Evolutionary conservation across 2,329 filamentous ascomycete genomes (phyloP).

Genomic region (Ramularia collo-cygni): DNA sequence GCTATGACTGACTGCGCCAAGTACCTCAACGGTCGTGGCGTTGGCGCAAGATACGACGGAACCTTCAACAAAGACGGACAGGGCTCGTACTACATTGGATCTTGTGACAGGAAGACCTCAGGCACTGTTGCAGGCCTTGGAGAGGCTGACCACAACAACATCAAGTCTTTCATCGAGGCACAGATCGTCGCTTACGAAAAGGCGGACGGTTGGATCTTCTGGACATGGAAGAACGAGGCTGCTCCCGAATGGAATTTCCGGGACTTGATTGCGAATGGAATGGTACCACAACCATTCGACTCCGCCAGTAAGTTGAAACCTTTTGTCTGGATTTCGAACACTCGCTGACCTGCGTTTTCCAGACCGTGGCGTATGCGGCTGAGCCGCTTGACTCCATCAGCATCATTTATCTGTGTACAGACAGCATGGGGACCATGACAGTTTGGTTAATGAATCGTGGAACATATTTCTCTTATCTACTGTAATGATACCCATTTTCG

Average conservation of each 20-base stretch:
- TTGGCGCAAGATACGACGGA: constrained; percentile 56
- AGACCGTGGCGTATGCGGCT: too few relatives aligned
- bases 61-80: constrained; percentile 35
- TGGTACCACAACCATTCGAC: constrained; percentile 25
- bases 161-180: constrained; percentile 40
- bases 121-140: constrained; percentile 39
- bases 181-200: constrained; percentile 44
- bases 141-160: constrained; percentile 37
- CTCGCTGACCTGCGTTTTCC: background rate
- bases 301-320: constrained; percentile 16
- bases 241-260: constrained; percentile 46
- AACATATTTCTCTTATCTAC: background rate
- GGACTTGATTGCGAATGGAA: constrained; percentile 34
- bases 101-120: constrained; percentile 39
- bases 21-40: constrained; percentile 47
- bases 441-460: too few relatives aligned
- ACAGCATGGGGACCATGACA: too few relatives aligned
- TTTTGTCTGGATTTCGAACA: constrained; percentile 6
- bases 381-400: constrained; percentile 1
- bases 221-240: constrained; percentile 46
- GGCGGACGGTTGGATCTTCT: constrained; percentile 44
- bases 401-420: background rate
- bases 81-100: constrained; percentile 34
- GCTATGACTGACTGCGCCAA: constrained; percentile 57
- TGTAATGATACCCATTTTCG: background rate